Conservation (phyloP, 1,284 basidiomycete genomes). For the Fomes fomentarius region DNA sequence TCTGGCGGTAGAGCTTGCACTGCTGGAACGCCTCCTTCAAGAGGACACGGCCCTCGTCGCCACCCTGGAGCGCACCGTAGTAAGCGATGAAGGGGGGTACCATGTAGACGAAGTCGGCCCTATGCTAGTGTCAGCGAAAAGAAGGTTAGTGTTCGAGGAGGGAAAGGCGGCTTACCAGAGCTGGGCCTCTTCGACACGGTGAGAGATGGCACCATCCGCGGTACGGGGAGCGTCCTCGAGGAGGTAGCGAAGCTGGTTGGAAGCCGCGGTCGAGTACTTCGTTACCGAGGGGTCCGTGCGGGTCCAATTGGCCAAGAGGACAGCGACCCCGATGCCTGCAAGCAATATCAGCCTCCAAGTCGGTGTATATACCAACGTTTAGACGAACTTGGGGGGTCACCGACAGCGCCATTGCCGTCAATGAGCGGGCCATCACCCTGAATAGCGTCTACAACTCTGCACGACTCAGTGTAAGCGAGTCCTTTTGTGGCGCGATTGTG, state of each 20-base stretch:
- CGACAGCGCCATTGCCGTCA: slow-evolving; percentile 56
- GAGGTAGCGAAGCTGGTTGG: slow-evolving; percentile 61
- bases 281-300: slow-evolving; percentile 39
- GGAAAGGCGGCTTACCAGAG: slow-evolving; percentile 43
- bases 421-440: slow-evolving; percentile 38
- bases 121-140: slow-evolving; percentile 18
- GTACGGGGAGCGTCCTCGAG: slow-evolving; percentile 59
- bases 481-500: background rate
- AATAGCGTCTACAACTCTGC: slow-evolving; percentile 42
- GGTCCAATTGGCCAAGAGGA: slow-evolving; percentile 64
- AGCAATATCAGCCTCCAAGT: background rate
- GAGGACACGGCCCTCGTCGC: slow-evolving; percentile 45
- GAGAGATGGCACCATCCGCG: slow-evolving; percentile 66
- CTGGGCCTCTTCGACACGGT: slow-evolving; percentile 55
- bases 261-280: slow-evolving; percentile 53
- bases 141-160: background rate
- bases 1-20: slow-evolving; percentile 63
- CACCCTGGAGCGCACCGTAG: slow-evolving; percentile 56
- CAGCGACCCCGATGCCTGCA: slow-evolving; percentile 59
- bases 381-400: slow-evolving; percentile 66
- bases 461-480: background rate
- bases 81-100: slow-evolving; percentile 81
- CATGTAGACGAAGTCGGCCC: slow-evolving; percentile 72
- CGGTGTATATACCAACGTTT: background rate
- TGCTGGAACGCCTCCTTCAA: slow-evolving; percentile 69